These are phyloP conservation scores for Euphorbia pulcherrima DNA, from an alignment of 345 rosid genomes.

Conservation along the genomic window DNA sequence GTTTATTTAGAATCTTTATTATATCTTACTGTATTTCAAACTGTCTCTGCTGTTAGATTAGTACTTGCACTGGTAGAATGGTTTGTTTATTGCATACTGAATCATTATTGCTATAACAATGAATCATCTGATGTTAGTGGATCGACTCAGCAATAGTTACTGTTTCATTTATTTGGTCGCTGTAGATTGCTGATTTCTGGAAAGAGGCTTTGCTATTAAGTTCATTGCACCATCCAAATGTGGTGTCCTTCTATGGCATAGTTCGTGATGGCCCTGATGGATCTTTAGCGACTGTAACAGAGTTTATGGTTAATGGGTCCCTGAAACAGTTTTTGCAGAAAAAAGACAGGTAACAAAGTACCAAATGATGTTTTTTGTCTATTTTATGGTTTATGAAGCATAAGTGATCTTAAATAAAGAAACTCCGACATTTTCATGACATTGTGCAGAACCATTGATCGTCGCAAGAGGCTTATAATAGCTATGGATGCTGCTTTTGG, in stretches of 20 bases:
- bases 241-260: slow-evolving; percentile 94
- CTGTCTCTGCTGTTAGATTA: background rate
- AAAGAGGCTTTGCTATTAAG: slow-evolving; percentile 90
- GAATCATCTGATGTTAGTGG: slow-evolving; percentile 8
- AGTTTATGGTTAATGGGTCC: slow-evolving; percentile 98
- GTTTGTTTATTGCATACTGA: background rate
- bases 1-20: background rate
- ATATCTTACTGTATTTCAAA: background rate
- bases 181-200: slow-evolving; percentile 97
- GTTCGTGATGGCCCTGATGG: slow-evolving; percentile 99
- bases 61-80: background rate
- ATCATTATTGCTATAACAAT: slow-evolving; percentile 2
- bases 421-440: slow-evolving; percentile 20
- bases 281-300: slow-evolving; percentile 89
- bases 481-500: slow-evolving; percentile 99
- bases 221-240: slow-evolving; percentile 98
- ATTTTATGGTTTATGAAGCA: slow-evolving; percentile 2
- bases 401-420: slow-evolving; percentile 2
- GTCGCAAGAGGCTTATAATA: slow-evolving; percentile 96
- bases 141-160: slow-evolving; percentile 11
- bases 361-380: slow-evolving; percentile 13
- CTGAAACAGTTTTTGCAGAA: slow-evolving; percentile 95
- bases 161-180: slow-evolving; percentile 22
- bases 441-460: slow-evolving; percentile 81
- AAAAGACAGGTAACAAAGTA: slow-evolving; percentile 72